These are phyloP conservation scores for Ambrosia artemisiifolia DNA, from an alignment of 129 eudicot species.

Conservation along the genomic window DNA sequence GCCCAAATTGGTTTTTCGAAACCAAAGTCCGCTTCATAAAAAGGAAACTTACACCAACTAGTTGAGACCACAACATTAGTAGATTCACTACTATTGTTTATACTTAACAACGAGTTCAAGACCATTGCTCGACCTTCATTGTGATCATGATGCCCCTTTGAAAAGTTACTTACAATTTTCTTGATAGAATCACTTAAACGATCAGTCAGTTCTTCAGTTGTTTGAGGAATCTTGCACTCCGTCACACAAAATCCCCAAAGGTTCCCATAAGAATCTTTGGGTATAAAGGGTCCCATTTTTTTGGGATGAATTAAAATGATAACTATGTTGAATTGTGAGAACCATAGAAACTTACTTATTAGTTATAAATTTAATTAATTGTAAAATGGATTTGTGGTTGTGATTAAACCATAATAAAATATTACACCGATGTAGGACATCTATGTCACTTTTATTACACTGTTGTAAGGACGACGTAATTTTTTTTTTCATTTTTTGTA, in stretches of 20 bases:
- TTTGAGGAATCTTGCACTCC: background rate
- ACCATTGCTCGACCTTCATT: background rate
- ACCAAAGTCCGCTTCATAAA: background rate
- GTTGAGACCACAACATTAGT: background rate
- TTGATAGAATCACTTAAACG: background rate
- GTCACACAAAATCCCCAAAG: background rate
- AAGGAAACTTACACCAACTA: conserved; percentile 4
- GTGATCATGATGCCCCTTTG: background rate
- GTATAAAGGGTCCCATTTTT: background rate
- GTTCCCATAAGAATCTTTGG: background rate
- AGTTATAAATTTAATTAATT: too few relatives aligned
- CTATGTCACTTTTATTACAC: too few relatives aligned
- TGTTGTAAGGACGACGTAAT: too few relatives aligned
- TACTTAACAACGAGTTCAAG: background rate
- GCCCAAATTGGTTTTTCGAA: too few relatives aligned
- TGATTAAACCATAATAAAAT: too few relatives aligned
- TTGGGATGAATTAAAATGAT: too few relatives aligned
- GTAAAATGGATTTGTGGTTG: too few relatives aligned
- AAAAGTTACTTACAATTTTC: background rate
- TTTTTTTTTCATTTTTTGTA: too few relatives aligned
- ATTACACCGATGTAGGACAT: too few relatives aligned
- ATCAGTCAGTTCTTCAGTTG: background rate
- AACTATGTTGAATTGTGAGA: too few relatives aligned
- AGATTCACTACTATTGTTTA: background rate
- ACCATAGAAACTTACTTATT: too few relatives aligned